Evolutionary conservation across 805 yeast species (phyloP), one percentile per base, ranked within the genome.

Genomic region (Candida jianshihensis): DNA sequence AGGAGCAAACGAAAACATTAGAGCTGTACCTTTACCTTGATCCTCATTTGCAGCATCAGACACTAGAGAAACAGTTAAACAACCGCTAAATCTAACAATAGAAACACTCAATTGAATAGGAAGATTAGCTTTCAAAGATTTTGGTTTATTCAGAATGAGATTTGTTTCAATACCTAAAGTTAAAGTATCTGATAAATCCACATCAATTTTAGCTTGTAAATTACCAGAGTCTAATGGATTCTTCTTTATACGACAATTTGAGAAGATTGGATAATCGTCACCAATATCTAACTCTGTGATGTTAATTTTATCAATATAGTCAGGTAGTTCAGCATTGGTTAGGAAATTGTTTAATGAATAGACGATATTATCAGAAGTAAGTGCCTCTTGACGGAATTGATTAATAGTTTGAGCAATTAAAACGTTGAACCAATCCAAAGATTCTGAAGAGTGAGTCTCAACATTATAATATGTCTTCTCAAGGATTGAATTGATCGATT

Each of bases 361-460:
- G 42, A 89, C 78, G 19, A 92, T 82, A 54, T 87, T 88, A 55
- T 92, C 92, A 33, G 88, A 78, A 29, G 73, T 68, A 38, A 86
- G 61, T 0, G 97, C 97, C 54, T 92, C 97, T n/a, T 79, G 72
- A 39, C 98, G 72, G 42, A 88, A 71, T 44, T 89, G 95, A 22
- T 85, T 75, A 19, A 92, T 78, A 7, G 88, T 79, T 56, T 92
- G 97, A 0, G 97, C 98, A 15, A 92, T 72, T 26, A 92, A 66
- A 1, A 92, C 97, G 46, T 90, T 92, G 58, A 92, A 87, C 98
- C 98, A 92, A 57, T 92, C 98, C 41, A 92, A 63, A 0, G 96
- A 82, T 62, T 92, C 98, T 0, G 97, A 74, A 14, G 78, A 69
- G 56, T 92, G 98, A 19, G 77, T 78, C 31, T 79, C 78, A 2